Evolutionary conservation across 1,284 basidiomycete species (phyloP).

Genomic region (Rhodotorula sp.): DNA sequence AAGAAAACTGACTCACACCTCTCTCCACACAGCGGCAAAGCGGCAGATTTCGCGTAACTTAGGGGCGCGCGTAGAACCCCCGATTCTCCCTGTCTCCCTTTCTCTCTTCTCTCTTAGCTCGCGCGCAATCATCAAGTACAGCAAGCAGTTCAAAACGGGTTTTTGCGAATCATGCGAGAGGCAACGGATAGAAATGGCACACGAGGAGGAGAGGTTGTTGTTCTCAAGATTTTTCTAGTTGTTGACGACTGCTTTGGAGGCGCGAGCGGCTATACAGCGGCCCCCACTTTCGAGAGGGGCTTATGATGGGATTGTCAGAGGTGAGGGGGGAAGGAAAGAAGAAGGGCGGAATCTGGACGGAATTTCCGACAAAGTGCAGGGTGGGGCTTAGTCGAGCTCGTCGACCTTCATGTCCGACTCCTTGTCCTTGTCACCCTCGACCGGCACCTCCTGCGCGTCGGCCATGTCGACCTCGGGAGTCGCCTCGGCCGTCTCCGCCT

Average conservation of each 20-base stretch:
- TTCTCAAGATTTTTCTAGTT: not conserved
- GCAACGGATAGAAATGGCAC: not conserved
- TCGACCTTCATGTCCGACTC: constrained; percentile 47
- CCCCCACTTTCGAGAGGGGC: not conserved
- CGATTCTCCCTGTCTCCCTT: not conserved
- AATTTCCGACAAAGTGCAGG: too few relatives aligned
- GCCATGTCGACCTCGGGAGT: constrained; percentile 50
- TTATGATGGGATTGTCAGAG: not conserved
- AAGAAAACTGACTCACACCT: too few relatives aligned
- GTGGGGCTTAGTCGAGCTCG: constrained; percentile 25
- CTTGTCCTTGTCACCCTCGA: constrained; percentile 52
- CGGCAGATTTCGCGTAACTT: not conserved
- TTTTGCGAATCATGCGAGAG: too few relatives aligned
- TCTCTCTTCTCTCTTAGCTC: too few relatives aligned
- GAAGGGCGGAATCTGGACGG: too few relatives aligned
- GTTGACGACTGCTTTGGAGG: not conserved
- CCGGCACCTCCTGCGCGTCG: constrained; percentile 49
- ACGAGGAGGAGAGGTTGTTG: not conserved
- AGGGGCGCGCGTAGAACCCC: not conserved
- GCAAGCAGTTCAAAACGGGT: too few relatives aligned
- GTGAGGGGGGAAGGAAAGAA: too few relatives aligned
- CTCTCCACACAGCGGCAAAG: constrained; percentile 1
- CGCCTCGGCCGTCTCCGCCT: constrained; percentile 53
- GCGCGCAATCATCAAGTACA: too few relatives aligned
- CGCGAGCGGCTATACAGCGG: not conserved